These are phyloP conservation scores for Podila minutissima DNA, from an alignment of 192 early-diverging fungal species.

Conservation along the genomic window DNA sequence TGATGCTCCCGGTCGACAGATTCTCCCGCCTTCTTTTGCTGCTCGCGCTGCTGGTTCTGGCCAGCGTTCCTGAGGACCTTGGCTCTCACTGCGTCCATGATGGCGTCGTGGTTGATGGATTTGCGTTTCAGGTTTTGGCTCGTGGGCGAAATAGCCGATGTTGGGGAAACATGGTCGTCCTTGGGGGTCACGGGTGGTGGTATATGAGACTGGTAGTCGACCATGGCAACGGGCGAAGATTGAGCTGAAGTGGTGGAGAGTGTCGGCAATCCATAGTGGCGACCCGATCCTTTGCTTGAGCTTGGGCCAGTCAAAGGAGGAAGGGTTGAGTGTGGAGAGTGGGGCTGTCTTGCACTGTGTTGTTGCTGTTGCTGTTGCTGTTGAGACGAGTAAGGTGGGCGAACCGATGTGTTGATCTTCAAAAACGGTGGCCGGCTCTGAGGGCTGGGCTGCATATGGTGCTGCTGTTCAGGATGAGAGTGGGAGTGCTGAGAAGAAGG, in stretches of 20 bases:
- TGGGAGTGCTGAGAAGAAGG: neutral
- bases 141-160: constrained; percentile 41
- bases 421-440: constrained; percentile 35
- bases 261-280: constrained; percentile 28
- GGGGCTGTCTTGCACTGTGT: constrained; percentile 23
- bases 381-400: neutral
- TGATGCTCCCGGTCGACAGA: constrained; percentile 11
- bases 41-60: constrained; percentile 27
- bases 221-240: constrained; percentile 28
- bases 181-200: constrained; percentile 45
- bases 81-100: constrained; percentile 56
- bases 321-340: constrained; percentile 38
- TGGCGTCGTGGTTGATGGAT: constrained; percentile 54
- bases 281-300: constrained; percentile 14
- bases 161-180: constrained; percentile 42
- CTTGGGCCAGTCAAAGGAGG: constrained; percentile 23
- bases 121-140: constrained; percentile 37
- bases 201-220: constrained; percentile 45
- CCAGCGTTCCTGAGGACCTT: constrained; percentile 53
- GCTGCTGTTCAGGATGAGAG: constrained; percentile 9
- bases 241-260: constrained; percentile 24
- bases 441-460: constrained; percentile 27
- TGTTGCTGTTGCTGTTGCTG: constrained; percentile 24
- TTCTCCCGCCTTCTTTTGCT: constrained; percentile 19
- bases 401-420: constrained; percentile 45